phyloP scores from a whole-genome alignment of 1,139 yeast species.

The Suhomyces atakaporum region DNA sequence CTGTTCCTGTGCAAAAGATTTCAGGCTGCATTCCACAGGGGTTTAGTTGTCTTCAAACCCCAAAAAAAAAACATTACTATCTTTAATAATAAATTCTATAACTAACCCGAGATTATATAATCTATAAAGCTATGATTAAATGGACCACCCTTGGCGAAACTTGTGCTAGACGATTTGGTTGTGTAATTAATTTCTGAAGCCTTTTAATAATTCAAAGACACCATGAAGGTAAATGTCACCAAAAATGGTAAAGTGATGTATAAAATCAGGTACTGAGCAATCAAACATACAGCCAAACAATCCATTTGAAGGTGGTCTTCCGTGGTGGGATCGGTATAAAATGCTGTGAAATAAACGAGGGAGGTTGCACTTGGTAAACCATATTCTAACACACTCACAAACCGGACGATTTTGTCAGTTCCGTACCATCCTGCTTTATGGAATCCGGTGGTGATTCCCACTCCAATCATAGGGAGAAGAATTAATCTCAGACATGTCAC shows the following conservation, averaged over 20 bases:
- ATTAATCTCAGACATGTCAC: slow-evolving; percentile 39
- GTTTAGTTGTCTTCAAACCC: no score
- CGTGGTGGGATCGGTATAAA: slow-evolving; percentile 66
- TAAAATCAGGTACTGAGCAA: slow-evolving; percentile 65
- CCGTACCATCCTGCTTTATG: slow-evolving; percentile 49
- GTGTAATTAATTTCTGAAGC: not conserved
- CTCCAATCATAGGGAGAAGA: slow-evolving; percentile 47
- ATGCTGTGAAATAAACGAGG: slow-evolving; percentile 80
- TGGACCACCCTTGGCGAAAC: no score
- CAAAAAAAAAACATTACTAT: no score
- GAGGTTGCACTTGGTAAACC: slow-evolving; percentile 89
- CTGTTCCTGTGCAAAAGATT: no score
- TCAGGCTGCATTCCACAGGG: no score
- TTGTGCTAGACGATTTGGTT: no score
- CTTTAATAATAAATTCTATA: no score
- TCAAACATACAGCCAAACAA: slow-evolving; percentile 71
- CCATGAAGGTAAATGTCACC: slow-evolving; percentile 57
- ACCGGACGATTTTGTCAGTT: slow-evolving; percentile 53
- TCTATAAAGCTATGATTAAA: no score
- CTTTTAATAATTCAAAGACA: slow-evolving; percentile 30
- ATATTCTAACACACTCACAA: slow-evolving; percentile 73
- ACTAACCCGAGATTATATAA: no score
- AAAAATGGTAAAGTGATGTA: slow-evolving; percentile 66
- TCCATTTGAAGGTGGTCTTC: slow-evolving; percentile 76
- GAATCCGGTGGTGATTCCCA: slow-evolving; percentile 47